Base-by-base conservation (phyloP, 768 basidiomycete species). In the Tylopilus sp. region DNA sequence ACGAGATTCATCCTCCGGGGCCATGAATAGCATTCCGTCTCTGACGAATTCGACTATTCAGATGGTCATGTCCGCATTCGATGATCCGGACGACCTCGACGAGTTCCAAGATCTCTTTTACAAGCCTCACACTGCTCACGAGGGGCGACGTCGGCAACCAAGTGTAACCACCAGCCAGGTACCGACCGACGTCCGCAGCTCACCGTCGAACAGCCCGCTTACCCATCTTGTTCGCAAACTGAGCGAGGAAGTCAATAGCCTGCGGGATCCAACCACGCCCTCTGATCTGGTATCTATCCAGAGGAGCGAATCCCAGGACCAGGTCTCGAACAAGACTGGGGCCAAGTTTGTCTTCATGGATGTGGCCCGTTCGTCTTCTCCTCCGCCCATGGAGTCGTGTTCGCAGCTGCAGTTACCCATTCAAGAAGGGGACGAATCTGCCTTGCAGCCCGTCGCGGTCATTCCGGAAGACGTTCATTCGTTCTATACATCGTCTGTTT, bases 61-160 rank as follows among this genome's bases (percentile, higher is more conserved):
- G 37, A 59, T 68, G 65, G 64, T 63, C 28, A 51, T 66, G 24
- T 78, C 77, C n/a, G 77, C 77, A 3, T 70, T 88, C 31, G 79
- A 81, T 11, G 77, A 74, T 51, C 76, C 79, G 1, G 84, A 85
- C 51, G 86, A 89, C 57, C 73, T 89, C 8, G 85, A 87, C n/a
- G 76, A 79, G 12, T 90, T 86, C 72, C 81, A 80, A 33, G 85
- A 89, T 61, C 72, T 91, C 9, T 90, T 90, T 68, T 89, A 86
- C 64, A 74, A 73, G 37, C 85, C 85, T 4, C 52, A 28, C 12
- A 25, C 50, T 22, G 0, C 37, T 17, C 41, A 38, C 7, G 28
- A 42, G 13, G 46, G 40, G 33, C 53, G 38, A 29, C n/a, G 36
- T 24, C 46, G 22, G 24, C 62, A 61, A 13, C 21, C 33, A 5